Percentiles rank a stretch among this genome's conserved stretches.
Evolutionary conservation across 192 early-diverging fungal species (phyloP).

Genomic region (Podila clonocystis): DNA sequence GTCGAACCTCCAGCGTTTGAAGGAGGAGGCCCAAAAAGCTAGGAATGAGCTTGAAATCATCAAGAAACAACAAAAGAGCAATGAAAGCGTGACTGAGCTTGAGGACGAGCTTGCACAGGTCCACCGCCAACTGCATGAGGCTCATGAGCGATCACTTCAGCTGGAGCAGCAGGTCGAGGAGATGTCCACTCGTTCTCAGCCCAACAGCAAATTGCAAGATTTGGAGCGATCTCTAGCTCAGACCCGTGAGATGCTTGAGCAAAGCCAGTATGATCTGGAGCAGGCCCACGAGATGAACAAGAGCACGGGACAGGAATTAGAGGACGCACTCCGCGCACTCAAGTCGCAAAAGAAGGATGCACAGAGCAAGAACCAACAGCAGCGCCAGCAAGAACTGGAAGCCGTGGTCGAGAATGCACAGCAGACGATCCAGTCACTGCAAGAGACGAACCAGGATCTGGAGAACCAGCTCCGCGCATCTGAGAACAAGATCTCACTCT

Average conservation of each 20-base stretch:
- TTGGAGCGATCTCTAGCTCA: constrained; percentile 23
- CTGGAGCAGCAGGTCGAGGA: constrained; percentile 19
- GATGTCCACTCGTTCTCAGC: constrained; percentile 1
- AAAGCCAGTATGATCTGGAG: constrained; percentile 26
- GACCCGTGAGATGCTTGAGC: constrained; percentile 9
- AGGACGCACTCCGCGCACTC: constrained; percentile 37
- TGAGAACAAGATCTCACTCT: constrained; percentile 47
- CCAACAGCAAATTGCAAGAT: constrained; percentile 6
- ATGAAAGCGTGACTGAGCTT: constrained; percentile 8
- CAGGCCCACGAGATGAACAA: constrained; percentile 40
- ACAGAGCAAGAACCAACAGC: not conserved
- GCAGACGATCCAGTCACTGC: constrained; percentile 18
- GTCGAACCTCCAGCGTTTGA: constrained; percentile 34
- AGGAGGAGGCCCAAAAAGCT: constrained; percentile 29
- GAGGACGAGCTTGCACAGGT: constrained; percentile 34
- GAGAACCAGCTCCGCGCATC: constrained; percentile 44
- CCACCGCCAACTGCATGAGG: constrained; percentile 25
- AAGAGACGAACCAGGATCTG: constrained; percentile 29
- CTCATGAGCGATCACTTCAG: constrained; percentile 11
- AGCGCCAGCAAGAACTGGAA: constrained; percentile 24
- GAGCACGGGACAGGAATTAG: constrained; percentile 38
- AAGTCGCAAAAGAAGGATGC: constrained; percentile 9
- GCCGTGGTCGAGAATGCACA: constrained; percentile 18
- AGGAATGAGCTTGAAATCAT: constrained; percentile 16
- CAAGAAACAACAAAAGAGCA: not conserved